phyloP scores from a whole-genome alignment of 371 early-diverging fungal species.

The Fennellomyces sp. region DNA sequence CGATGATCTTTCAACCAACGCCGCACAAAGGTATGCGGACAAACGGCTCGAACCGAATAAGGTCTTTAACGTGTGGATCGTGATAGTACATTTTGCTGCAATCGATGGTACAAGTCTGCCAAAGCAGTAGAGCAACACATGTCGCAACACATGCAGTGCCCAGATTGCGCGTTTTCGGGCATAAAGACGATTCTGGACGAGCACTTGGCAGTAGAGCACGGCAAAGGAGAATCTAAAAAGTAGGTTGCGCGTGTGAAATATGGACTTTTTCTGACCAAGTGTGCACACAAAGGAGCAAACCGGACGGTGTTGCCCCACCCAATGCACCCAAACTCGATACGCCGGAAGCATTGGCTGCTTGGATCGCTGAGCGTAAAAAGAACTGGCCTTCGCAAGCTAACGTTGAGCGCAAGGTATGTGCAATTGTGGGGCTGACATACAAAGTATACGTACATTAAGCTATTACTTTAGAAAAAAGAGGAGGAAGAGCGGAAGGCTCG shows the following conservation, averaged over 20 bases:
- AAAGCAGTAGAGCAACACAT: conserved; percentile 32
- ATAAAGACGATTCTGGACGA: conserved; percentile 25
- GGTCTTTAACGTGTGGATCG: too few species aligned
- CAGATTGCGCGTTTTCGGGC: conserved; percentile 29
- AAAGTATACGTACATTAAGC: background rate
- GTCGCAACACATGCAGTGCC: conserved; percentile 37
- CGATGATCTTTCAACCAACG: conserved; percentile 9
- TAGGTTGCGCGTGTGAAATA: conserved; percentile 12
- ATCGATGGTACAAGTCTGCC: conserved; percentile 25
- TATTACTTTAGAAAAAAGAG: conserved; percentile 20
- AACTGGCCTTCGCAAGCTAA: conserved; percentile 69
- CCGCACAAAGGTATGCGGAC: conserved; percentile 1
- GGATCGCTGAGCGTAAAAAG: conserved; percentile 71
- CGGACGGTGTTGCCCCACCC: conserved; percentile 46
- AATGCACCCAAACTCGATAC: conserved; percentile 52
- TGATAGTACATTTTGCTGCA: conserved; percentile 28
- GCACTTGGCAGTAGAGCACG: conserved; percentile 35
- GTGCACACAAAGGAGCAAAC: conserved; percentile 23
- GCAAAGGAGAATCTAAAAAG: conserved; percentile 20
- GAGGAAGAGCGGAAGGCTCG: conserved; percentile 27
- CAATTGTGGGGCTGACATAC: background rate
- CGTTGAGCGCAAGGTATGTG: conserved; percentile 59
- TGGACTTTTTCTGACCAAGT: background rate
- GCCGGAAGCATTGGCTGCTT: conserved; percentile 67
- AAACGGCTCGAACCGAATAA: too few species aligned